Evolutionary conservation across 1,284 basidiomycete genomes (phyloP), one percentile per base, ranked within the genome.

Genomic region (Limonomyces culmigenus): DNA sequence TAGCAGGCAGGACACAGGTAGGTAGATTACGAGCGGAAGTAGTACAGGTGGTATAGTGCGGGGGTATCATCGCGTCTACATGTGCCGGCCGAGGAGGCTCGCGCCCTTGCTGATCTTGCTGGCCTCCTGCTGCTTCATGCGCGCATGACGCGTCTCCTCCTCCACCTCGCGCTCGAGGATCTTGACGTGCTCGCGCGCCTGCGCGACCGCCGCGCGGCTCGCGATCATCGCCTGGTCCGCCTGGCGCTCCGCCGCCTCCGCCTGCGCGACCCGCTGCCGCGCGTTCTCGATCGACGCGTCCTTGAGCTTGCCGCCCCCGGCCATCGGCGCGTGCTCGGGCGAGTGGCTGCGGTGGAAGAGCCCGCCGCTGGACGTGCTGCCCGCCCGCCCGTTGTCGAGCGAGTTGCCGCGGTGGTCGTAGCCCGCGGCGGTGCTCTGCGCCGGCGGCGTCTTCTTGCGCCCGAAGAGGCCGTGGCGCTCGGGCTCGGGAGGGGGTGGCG

Each of bases 251-350:
- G 66, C 66, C 12, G 52, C 48, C 49, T 73, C 69, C 1, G 73
- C 73, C 19, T 65, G 58, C 0, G 55, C 40, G 14, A 75, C 64
- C 46, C 67, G 72, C 43, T 65, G 52, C 18, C 64, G 63, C 6
- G 70, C 73, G 11, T 53, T 52, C 6, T 60, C 38, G 44, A 76
- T 68, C 18, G 57, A 57, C 2, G 69, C 65, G 42, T 74, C 71
- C 35, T 62, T 55, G 37, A 49, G 43, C 29, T 50, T 39, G 19
- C 21, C 20, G 4, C 34, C 34, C 10, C 23, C 35, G 14, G 11
- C 18, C 8, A 14, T 18, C 19, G 13, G 33, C 12, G 33, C 12
- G 10, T 12, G 14, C 4, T 17, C 14, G 8, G 23, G n/a, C 23
- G 31, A 32, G 17, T 14, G 31, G 8, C 31, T 6, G 31, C 31